Percentiles rank a stretch among this genome's conserved stretches.
These are phyloP conservation scores for Aegle marmelos DNA, from an alignment of 345 rosid species.

Conservation along the genomic window DNA sequence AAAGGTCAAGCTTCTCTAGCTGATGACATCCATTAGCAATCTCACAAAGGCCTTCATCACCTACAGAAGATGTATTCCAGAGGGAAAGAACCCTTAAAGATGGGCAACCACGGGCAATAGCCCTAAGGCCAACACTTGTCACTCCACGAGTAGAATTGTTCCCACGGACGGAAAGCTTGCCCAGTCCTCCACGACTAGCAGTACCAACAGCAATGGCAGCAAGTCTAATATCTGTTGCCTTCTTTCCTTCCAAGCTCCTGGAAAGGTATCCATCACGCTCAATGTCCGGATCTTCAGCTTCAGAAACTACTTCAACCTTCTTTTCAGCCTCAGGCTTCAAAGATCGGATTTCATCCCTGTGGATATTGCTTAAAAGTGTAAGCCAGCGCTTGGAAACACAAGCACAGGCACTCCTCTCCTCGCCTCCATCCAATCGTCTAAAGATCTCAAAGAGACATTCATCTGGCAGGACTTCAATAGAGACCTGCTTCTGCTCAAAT, in stretches of 20 bases:
- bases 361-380: constrained; percentile 60
- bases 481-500: constrained; percentile 55
- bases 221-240: constrained; percentile 81
- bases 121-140: constrained; percentile 65
- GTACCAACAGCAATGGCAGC: constrained; percentile 91
- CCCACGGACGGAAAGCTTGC: constrained; percentile 66
- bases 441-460: constrained; percentile 94
- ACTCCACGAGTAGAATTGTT: constrained; percentile 44
- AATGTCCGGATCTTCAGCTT: constrained; percentile 29
- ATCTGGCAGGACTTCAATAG: constrained; percentile 79
- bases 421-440: constrained; percentile 61
- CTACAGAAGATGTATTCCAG: constrained; percentile 61
- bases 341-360: constrained; percentile 42
- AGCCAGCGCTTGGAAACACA: constrained; percentile 94
- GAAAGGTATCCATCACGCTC: constrained; percentile 68
- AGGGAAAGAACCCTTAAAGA: constrained; percentile 67
- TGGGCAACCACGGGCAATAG: constrained; percentile 77
- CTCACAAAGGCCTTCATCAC: constrained; percentile 68
- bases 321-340: constrained; percentile 12
- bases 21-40: constrained; percentile 71
- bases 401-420: constrained; percentile 78
- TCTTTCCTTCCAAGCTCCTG: constrained; percentile 84
- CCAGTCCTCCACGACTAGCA: constrained; percentile 78
- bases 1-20: constrained; percentile 80
- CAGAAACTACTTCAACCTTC: constrained; percentile 16